Evolutionary conservation across 2,329 filamentous ascomycete species (phyloP), one percentile per base, ranked within the genome.

Genomic region (Cladophialophora bantiana): DNA sequence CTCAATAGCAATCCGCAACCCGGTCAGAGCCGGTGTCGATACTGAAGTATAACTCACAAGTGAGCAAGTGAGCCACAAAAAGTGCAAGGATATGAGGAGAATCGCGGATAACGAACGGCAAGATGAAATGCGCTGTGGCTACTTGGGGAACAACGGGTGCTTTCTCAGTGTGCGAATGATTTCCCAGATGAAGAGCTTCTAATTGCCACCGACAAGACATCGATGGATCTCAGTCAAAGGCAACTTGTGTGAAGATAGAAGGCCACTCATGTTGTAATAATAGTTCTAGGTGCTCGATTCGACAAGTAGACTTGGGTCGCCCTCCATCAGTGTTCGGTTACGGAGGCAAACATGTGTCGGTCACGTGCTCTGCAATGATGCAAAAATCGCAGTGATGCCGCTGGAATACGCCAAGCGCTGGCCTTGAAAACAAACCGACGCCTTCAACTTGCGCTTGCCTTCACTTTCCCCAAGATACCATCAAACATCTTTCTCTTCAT

Each of bases 341-440:
- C 26, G 45, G 10, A 50, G 26, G 45, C 20, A 50, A 3, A 3
- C 15, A 15, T 18, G n/a, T 48, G 2, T 6, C 3, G 5, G 48
- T 64, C 53, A 64, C 53, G 48, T 50, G 53, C 15, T 26, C 9
- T 1, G 35, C 26, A 3, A 35, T 50, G 35, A 52, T 50, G 53
- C 45, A 52, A 40, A 50, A 60, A 48, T 34, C 52, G 52, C 52
- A 62, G 60, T 56, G 60, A 62, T 36, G 54, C 54, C 34, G 54
- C 45, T 26, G 45, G 45, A 4, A 50, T 56, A 58, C 59, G 64
- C 42, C 45, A 50, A 50, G 45, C 45, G 59, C 42, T 54, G 12
- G 45, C 31, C 59, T 52, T 61, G 59, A 48, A 48, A 48, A 48
- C 38, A 68, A 68, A 69, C 66, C 64, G 65, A 62, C 56, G 26